Evolutionary conservation across 1,284 basidiomycete genomes (phyloP), one percentile per base, ranked within the genome.

Genomic region (Hymenochaete sp.): DNA sequence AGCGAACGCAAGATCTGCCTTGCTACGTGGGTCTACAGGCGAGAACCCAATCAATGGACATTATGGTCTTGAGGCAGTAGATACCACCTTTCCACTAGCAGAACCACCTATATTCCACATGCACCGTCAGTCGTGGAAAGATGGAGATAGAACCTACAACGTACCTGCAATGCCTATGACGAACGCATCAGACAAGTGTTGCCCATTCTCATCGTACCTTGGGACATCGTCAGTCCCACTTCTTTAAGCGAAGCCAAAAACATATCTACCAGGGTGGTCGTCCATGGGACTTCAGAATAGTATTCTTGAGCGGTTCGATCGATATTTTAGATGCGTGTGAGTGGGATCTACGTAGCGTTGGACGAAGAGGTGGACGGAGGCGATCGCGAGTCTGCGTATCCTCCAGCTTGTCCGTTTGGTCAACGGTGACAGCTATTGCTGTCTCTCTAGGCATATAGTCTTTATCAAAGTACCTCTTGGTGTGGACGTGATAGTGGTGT

Each of bases 61-160:
- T 22, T 18, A 41, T 31, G 38, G 50, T 47, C 50, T 52, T 45
- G 38, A 14, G 27, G 47, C 29, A 3, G 46, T 67, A 55, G 48
- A n/a, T n/a, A n/a, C n/a, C n/a, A 90, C 92, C 78, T 97, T 96
- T 45, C 93, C 95, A 54, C 88, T 92, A 0, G 92, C 91, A 53
- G 85, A 90, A 1, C 93, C 93, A 45, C 93, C 83, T 86, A 51
- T 2, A 35, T 35, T 6, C 21, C 13, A 44, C 16, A 51, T 31
- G 35, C 33, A 37, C 28, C 36, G 39, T 36, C 18, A 38, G 27
- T 49, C 31, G 16, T 24, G 45, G n/a, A 45, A 22, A 41, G 21
- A 47, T 22, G 13, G 21, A 13, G 36, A 24, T 21, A 19, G 14
- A 29, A 38, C 28, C 47, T 10, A 35, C 24, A 9, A 69, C 59